These are phyloP conservation scores for Parathielavia hyrcaniae DNA, from an alignment of 495 filamentous ascomycete species.

Conservation along the genomic window DNA sequence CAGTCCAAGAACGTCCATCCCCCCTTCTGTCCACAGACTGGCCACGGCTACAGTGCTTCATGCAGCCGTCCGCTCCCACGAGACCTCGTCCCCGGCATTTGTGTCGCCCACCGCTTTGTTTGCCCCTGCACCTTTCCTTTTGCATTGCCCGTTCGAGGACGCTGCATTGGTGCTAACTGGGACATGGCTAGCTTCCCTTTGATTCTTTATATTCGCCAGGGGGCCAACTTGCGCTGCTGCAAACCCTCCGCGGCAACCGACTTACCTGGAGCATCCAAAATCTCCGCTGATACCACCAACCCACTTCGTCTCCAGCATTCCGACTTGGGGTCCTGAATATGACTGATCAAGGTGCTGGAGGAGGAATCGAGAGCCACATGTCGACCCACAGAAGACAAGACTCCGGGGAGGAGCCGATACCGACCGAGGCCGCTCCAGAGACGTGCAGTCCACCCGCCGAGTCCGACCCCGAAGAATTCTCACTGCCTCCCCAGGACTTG, in stretches of 20 bases:
- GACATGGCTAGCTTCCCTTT: slow-evolving; percentile 1
- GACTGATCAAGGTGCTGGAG: slow-evolving; percentile 43
- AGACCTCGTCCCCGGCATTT: slow-evolving; percentile 34
- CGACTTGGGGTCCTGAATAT: slow-evolving; percentile 23
- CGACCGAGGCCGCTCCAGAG: slow-evolving; percentile 27
- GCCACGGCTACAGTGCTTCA: slow-evolving; percentile 30
- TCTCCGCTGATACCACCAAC: neutral
- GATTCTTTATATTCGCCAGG: slow-evolving; percentile 1
- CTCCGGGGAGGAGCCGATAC: slow-evolving; percentile 31
- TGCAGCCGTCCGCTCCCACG: slow-evolving; percentile 40
- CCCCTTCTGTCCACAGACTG: slow-evolving; percentile 23
- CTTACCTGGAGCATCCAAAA: neutral
- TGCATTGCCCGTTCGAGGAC: slow-evolving; percentile 8
- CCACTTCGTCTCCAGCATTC: neutral
- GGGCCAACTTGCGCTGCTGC: neutral
- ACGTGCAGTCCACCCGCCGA: slow-evolving; percentile 26
- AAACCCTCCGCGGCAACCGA: neutral
- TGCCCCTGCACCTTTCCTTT: slow-evolving; percentile 19
- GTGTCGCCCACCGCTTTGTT: slow-evolving; percentile 27
- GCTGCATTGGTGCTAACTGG: slow-evolving; percentile 17
- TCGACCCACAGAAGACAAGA: slow-evolving; percentile 36
- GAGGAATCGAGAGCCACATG: slow-evolving; percentile 42
- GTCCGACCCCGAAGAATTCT: slow-evolving; percentile 16
- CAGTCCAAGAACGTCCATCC: slow-evolving; percentile 17
- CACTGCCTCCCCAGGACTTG: slow-evolving; percentile 21